Percentiles rank a stretch among this genome's conserved stretches.
phyloP scores from a whole-genome alignment of 2,329 filamentous ascomycete species.

The Chaetomium sp. region DNA sequence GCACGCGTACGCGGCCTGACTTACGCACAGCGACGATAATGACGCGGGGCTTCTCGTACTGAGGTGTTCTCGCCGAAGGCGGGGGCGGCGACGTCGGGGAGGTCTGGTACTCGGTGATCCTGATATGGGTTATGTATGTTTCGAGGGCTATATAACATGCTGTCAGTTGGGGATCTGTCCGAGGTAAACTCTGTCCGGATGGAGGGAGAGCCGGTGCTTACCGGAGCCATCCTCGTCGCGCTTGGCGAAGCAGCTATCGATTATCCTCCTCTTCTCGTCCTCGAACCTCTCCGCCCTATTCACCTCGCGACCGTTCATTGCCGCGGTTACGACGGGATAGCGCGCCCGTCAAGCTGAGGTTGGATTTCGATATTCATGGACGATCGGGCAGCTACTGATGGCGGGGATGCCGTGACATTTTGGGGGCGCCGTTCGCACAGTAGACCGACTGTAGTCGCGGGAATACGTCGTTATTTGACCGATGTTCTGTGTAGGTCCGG shows the following conservation, averaged over 20 bases:
- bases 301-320: constrained; percentile 43
- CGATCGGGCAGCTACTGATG: constrained; percentile 35
- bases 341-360: constrained; percentile 30
- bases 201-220: constrained; percentile 48
- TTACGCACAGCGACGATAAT: constrained; percentile 93
- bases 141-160: constrained; percentile 64
- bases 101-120: constrained; percentile 81
- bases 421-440: constrained; percentile 9
- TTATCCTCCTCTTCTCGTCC: constrained; percentile 92
- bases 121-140: constrained; percentile 97
- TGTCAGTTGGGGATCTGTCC: constrained; percentile 17
- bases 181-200: constrained; percentile 15
- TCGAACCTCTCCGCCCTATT: constrained; percentile 81
- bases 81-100: constrained; percentile 85
- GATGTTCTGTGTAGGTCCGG: background rate
- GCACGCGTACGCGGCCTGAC: constrained; percentile 88
- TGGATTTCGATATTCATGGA: constrained; percentile 36
- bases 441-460: background rate
- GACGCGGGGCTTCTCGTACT: constrained; percentile 82
- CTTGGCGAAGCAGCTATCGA: constrained; percentile 92
- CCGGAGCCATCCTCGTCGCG: constrained; percentile 82
- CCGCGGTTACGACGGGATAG: constrained; percentile 35
- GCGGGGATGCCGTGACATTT: constrained; percentile 23
- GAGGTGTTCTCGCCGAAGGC: constrained; percentile 67
- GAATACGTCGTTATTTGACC: background rate